Conservation (phyloP, 2,329 filamentous ascomycete genomes). For the Pyrenochaeta sp. region DNA sequence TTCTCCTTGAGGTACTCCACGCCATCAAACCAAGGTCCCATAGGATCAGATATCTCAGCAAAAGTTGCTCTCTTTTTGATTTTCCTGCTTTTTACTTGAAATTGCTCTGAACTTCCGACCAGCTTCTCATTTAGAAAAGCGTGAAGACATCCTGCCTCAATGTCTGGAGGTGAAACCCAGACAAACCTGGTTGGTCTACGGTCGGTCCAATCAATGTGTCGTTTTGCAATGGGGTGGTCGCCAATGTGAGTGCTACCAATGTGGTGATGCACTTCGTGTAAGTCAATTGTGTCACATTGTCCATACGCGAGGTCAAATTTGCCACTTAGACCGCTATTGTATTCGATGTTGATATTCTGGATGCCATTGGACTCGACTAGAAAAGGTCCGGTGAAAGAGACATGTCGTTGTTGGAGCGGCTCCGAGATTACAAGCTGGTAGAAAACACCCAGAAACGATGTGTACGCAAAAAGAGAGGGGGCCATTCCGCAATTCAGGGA, state of each 20-base stretch:
- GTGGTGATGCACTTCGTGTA: conserved; percentile 14
- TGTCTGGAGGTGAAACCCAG: conserved; percentile 51
- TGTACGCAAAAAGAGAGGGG: not conserved
- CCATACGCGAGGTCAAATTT: conserved; percentile 34
- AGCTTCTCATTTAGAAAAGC: conserved; percentile 47
- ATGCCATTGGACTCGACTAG: not conserved
- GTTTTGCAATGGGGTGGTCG: conserved; percentile 27
- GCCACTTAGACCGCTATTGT: conserved; percentile 23
- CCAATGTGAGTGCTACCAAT: conserved; percentile 32
- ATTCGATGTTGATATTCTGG: conserved; percentile 30
- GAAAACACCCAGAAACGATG: not conserved
- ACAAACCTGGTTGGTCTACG: conserved; percentile 45
- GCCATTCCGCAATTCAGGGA: not conserved
- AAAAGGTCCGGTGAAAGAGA: not conserved
- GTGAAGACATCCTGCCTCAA: conserved; percentile 49
- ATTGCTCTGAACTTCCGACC: conserved; percentile 47
- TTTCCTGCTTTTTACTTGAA: conserved; percentile 22
- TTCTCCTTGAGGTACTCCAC: conserved; percentile 64
- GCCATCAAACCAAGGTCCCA: conserved; percentile 70
- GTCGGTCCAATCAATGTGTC: conserved; percentile 22
- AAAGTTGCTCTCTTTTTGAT: conserved; percentile 38
- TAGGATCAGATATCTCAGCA: conserved; percentile 59
- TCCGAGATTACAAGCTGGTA: not conserved
- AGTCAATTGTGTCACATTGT: conserved; percentile 14
- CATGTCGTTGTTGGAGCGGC: not conserved